phyloP scores from a whole-genome alignment of 331 rosid species.

The Malus hybrid region DNA sequence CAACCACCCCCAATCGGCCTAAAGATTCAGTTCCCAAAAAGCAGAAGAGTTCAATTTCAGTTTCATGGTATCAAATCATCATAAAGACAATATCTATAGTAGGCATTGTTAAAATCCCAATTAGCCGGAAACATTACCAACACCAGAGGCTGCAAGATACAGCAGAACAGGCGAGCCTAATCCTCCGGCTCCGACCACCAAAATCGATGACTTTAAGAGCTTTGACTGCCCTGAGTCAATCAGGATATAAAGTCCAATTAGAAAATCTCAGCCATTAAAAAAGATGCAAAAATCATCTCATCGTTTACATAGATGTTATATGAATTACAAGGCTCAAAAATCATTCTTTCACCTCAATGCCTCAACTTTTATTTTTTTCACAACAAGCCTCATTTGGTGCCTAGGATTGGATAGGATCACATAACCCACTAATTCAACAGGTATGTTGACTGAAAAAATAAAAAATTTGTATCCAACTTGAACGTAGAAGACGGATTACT shows the following conservation, averaged over 20 bases:
- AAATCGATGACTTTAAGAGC: constrained; percentile 69
- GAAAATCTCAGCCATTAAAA: background rate
- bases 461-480: no score
- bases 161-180: constrained; percentile 87
- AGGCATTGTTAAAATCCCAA: background rate
- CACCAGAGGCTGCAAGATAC: constrained; percentile 87
- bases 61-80: background rate
- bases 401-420: no score
- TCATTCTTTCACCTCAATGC: background rate
- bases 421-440: no score
- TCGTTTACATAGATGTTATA: background rate
- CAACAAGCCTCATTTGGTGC: background rate
- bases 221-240: constrained; percentile 56
- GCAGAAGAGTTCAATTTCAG: background rate
- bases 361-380: background rate
- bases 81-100: background rate
- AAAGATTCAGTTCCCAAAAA: constrained; percentile 7
- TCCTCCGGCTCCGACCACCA: constrained; percentile 96
- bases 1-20: constrained; percentile 85
- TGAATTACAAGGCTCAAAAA: background rate
- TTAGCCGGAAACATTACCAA: constrained; percentile 38
- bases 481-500: no score
- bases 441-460: no score
- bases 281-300: background rate
- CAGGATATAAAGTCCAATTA: background rate